phyloP scores from a whole-genome alignment of 2,329 filamentous ascomycete species.

The Lojkania enalia region DNA sequence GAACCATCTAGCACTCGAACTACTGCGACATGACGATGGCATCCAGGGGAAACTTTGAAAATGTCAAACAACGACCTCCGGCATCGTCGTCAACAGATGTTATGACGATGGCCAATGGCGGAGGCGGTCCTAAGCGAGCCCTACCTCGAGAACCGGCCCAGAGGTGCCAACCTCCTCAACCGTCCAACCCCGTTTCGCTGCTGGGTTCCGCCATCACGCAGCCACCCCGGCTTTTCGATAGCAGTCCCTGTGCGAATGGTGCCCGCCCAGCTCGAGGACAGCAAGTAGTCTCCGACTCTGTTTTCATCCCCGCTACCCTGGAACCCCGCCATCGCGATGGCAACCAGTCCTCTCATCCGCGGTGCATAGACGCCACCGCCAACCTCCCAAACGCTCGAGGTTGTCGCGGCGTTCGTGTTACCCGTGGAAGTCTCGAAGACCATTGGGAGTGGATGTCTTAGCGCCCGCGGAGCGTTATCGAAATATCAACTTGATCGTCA shows the following conservation, averaged over 20 bases:
- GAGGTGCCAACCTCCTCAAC: conserved; percentile 2
- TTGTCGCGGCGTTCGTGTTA: too few species aligned
- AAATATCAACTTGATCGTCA: conserved; percentile 15
- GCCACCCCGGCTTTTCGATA: conserved; percentile 35
- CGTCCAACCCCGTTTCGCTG: neutral
- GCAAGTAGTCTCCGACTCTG: conserved; percentile 5
- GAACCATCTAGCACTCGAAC: too few species aligned
- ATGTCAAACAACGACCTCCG: too few species aligned
- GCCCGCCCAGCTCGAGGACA: conserved; percentile 5
- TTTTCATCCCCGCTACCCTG: conserved; percentile 6
- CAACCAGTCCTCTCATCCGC: conserved; percentile 3
- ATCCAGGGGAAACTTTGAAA: too few species aligned
- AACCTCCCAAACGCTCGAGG: too few species aligned
- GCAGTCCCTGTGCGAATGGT: conserved; percentile 16
- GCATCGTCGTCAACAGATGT: too few species aligned
- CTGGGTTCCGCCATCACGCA: too few species aligned
- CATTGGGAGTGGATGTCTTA: too few species aligned
- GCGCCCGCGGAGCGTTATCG: conserved; percentile 6
- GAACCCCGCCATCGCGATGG: conserved; percentile 32
- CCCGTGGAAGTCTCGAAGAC: too few species aligned
- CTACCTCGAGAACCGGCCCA: conserved; percentile 1
- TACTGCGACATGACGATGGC: too few species aligned
- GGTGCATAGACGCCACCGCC: too few species aligned
- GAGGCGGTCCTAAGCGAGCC: conserved; percentile 12
- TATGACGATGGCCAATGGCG: too few species aligned